These are phyloP conservation scores for Orbilia brochopaga DNA, from an alignment of 2,329 filamentous ascomycete species.

Conservation along the genomic window DNA sequence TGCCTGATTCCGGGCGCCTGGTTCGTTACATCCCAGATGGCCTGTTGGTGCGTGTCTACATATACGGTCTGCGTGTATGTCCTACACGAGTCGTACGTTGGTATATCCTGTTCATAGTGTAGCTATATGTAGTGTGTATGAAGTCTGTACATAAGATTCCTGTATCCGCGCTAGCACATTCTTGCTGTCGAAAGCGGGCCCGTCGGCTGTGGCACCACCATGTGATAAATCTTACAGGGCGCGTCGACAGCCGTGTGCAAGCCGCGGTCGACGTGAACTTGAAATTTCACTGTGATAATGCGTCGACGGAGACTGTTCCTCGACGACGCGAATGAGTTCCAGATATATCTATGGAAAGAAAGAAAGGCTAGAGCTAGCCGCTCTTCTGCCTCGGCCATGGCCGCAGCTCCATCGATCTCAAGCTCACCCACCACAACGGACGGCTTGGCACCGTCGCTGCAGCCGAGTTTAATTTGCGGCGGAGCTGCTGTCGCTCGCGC, in stretches of 20 bases:
- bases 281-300: background rate
- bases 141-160: background rate
- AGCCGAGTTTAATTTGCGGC: slow-evolving; percentile 36
- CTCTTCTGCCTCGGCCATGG: no score
- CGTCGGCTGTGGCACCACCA: slow-evolving; percentile 42
- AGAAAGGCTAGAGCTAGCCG: no score
- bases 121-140: background rate
- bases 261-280: slow-evolving; percentile 24
- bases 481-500: slow-evolving; percentile 11
- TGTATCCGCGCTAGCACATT: slow-evolving; percentile 29
- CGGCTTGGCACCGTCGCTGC: slow-evolving; percentile 26
- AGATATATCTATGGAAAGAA: no score
- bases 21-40: no score
- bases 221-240: slow-evolving; percentile 37
- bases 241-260: slow-evolving; percentile 26
- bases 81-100: background rate
- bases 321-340: no score
- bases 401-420: no score
- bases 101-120: no score
- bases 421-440: no score
- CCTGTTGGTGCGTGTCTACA: background rate
- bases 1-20: no score
- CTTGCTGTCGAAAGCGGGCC: slow-evolving; percentile 27
- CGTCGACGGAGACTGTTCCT: background rate
- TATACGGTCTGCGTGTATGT: background rate